Evolutionary conservation across 176 grass and related monocot genomes (phyloP), one percentile per base, ranked within the genome.

Genomic region (Carex cristatella): DNA sequence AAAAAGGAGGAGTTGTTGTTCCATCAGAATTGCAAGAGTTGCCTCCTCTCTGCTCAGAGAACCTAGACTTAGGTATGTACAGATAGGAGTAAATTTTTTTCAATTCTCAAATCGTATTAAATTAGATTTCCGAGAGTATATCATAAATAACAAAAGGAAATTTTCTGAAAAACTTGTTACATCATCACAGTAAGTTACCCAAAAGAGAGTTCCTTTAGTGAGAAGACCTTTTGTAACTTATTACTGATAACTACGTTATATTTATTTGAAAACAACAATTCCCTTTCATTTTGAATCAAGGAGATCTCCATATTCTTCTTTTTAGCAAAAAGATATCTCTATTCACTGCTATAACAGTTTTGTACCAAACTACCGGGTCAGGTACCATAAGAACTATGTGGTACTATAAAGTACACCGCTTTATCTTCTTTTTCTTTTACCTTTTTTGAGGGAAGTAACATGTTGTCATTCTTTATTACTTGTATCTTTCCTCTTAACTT

Each of bases 1-100:
- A 8, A 10, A 9, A 80, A 80, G 49, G 13, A 40, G 33, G 33
- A 65, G 60, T 54, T 55, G 27, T 77, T 77, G 11, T 78, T 33
- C 48, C 73, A 68, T 55, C 62, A 68, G 40, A 83, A 66, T 30
- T 66, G 48, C 81, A 55, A 69, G 40, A 66, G 67, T 67, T 65
- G 16, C 81, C 63, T 66, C 19, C 48, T 81, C 60, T 48, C 19
- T 81, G 15, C 79, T 42, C 42, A 65, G 61, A 81, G 4, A 81
- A 81, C 9, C 61, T 12, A 46, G 58, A 81, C 12, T 30, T 64
- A 65, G 79, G 79, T 81, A 62, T 48, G 35, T 65, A 27, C 73
- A 78, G 73, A 78, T 42, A 46, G 48, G 79, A 44, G 48, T 5
- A 28, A 28, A 49, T 10, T 69, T 81, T 68, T 8, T 44, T 55